Evolutionary conservation across 768 basidiomycete genomes (phyloP), one percentile per base, ranked within the genome.

Genomic region (Boletus rufocinnamomeus): DNA sequence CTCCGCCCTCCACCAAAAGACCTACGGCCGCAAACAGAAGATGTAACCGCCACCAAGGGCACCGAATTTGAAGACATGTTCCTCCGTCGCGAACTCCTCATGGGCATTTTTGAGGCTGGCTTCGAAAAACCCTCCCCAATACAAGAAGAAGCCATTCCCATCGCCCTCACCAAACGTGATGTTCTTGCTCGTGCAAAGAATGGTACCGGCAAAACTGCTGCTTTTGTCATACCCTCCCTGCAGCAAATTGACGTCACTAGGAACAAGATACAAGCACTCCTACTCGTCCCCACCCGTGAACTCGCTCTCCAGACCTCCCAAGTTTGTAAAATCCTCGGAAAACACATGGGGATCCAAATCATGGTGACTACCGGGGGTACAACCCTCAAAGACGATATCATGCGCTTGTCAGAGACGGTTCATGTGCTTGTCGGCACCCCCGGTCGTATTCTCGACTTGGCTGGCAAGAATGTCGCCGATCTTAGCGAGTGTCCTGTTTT

Each of bases 281-380:
- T 99, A 59, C 91, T 99, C 62, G 96, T 98, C 47, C 96, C 96
- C 40, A 99, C 96, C n/a, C 91, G 96, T 64, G 96, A 99, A 79
- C 86, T 99, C 38, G 97, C 96, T 9, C 83, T 99, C 48, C 96
- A 98, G 77, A 99, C 97, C 14, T 87, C 92, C n/a, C 97, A 98
- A 80, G 97, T 99, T 50, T 95, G 93, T 80, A 98, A 98, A 78
- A 93, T 82, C 30, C 86, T 98, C 58, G 95, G 95, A 52, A 97
- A 98, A 72, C 96, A 99, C 69, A 89, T 98, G 85, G 88, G 86
- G 53, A 71, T 93, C 34, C 92, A 98, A 76, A 93, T 99, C 74
- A 99, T 99, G 96, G 97, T 98, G 52, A 97, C 97, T 54, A 99
- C 97, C 1, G 96, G 96, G 56, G 96, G 96, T 21, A 98, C 97